Base-by-base conservation (phyloP, 768 basidiomycete genomes). In the Glaciozyma martinii region DNA sequence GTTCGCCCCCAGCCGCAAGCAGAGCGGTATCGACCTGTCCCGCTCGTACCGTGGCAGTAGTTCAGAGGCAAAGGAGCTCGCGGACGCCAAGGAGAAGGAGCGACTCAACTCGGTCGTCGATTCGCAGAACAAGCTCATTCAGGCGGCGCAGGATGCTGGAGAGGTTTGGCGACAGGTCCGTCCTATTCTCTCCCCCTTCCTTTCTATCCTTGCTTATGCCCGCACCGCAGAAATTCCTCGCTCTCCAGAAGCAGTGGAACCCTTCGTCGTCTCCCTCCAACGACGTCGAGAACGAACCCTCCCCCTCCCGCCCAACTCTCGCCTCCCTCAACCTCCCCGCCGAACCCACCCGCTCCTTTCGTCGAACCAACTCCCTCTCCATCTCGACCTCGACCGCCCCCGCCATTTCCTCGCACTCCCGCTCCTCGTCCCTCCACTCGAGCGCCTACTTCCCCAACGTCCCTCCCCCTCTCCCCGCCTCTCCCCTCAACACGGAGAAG, bases 391-490 rank as follows among this genome's bases (percentile, higher is more conserved):
- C 58, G 12, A 37, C 52, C 33, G n/a, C n/a, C 2, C 57, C 52
- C 25, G 40, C 54, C 19, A 27, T 37, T 49, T 0, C 58, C 21
- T 57, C 62, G 42, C 42, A 42, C 52, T 23, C 40, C 57, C 53
- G 25, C 19, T 44, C 25, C 29, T 27, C 40, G 50, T 12, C n/a
- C 29, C 40, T n/a, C 53, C 33, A 21, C 37, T 25, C 40, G 21
- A 50, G 29, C 53, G 49, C 49, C 18, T 37, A 23, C 33, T 56
- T 25, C 37, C 9, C 5, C 44, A 19, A 33, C 3, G 23, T 27
- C 23, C 63, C 63, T 16, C 68, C 65, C 1, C 68, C 68, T 18
- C 62, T 70, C 23, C 68, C 68, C 3, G 61, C 57, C 52, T 66
- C 65, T 15, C 68, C 68, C 5, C 65, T 63, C 19, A 44, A 27